Base-by-base conservation (phyloP, 2,329 filamentous ascomycete genomes). In the Neoscytalidium dimidiatum region DNA sequence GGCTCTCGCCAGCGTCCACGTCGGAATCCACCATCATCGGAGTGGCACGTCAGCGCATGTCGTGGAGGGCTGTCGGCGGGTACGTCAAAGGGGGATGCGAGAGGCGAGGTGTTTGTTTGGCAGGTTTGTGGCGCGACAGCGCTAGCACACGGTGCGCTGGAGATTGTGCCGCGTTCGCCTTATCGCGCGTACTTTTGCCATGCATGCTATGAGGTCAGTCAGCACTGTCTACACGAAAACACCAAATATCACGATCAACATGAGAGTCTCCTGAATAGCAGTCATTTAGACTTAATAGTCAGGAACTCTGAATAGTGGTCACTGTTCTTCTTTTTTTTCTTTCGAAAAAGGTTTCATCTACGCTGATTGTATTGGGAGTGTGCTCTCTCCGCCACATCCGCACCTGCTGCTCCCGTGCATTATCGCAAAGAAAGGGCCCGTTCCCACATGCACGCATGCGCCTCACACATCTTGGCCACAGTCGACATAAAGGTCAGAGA, bases 1-100 rank as follows among this genome's bases (percentile, higher is more conserved):
- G 72, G 66, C 69, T 67, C 23, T 66, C 63, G 51, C 57, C 66
- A 49, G 58, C 68, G 26, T 69, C 57, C 28, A 46, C 31, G 46
- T 66, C 52, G 51, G 64, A 64, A 35, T 43, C 63, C 49, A 49
- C 64, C 66, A 67, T 67, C n/a, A 26, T 60, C 41, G 38, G 49
- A 28, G 46, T n/a, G 14, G 23, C 13, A 21, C 21, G 53, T 66
- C 48, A 56, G 49, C 35, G 38, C 66, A 67, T 66, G 62, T 62
- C 58, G 56, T 19, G 56, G 23, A 11, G 14, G 19, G 14, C 21
- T 21, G 14, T 19, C 14, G 23, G 23, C 23, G 41, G 56, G 13
- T 41, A 3, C 38, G 38, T 41, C 38, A 17, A 41, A 17, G 38
- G 41, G 23, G 56, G 56, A n/a, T 21, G 41, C 56, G 28, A 41